A percentile compares a stretch with the other conserved stretches of the same genome.
These are phyloP conservation scores for Alternaria brassicae DNA, from an alignment of 2,329 filamentous ascomycete species.

Conservation along the genomic window DNA sequence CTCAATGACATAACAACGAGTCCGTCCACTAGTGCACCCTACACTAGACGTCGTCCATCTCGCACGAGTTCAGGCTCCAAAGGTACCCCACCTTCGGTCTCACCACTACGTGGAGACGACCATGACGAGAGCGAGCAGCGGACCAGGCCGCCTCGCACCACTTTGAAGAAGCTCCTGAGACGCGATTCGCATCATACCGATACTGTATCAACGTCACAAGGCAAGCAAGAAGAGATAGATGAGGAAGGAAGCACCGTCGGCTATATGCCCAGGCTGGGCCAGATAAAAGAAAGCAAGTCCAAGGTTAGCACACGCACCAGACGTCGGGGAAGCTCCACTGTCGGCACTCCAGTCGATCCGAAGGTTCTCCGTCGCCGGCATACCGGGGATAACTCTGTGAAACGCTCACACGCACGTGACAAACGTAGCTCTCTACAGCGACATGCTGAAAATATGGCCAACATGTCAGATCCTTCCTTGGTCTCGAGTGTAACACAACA, in stretches of 20 bases:
- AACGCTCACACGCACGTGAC: constrained; percentile 40
- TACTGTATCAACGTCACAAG: constrained; percentile 15
- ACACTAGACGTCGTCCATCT: constrained; percentile 35
- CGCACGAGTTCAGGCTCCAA: constrained; percentile 32
- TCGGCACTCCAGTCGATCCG: constrained; percentile 25
- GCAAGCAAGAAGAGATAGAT: constrained; percentile 24
- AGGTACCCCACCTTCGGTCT: constrained; percentile 24
- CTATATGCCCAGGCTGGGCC: constrained; percentile 52
- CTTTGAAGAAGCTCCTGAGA: constrained; percentile 32
- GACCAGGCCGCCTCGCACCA: constrained; percentile 27
- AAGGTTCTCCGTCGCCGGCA: constrained; percentile 28
- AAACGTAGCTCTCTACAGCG: constrained; percentile 46
- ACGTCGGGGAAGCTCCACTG: constrained; percentile 32
- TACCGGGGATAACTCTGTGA: constrained; percentile 30
- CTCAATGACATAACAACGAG: constrained; percentile 16
- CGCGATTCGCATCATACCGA: constrained; percentile 26
- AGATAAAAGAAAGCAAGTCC: constrained; percentile 51
- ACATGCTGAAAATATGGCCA: constrained; percentile 37
- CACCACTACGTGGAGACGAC: constrained; percentile 30
- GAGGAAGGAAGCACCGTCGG: constrained; percentile 29
- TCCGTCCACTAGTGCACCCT: constrained; percentile 18
- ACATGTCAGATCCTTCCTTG: constrained; percentile 52
- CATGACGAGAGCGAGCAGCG: constrained; percentile 33
- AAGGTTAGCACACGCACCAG: constrained; percentile 36
- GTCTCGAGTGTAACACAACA: constrained; percentile 52